A percentile compares a stretch with the other conserved stretches of the same genome.
Conservation (phyloP, 805 yeast species). For the Ogataea neopini region DNA sequence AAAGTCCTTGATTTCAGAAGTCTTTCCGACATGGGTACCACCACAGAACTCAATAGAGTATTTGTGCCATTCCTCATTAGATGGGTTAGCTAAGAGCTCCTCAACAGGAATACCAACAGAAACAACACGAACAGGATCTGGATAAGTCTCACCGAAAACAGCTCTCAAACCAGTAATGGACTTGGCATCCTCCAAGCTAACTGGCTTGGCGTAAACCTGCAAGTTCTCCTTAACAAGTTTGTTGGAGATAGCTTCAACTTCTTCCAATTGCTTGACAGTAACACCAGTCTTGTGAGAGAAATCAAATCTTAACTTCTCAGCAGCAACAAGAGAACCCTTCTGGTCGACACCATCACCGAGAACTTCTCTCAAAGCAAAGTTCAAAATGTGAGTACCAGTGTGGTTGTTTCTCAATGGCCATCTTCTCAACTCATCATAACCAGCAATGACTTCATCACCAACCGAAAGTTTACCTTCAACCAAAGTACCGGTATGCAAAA, state of each 20-base stretch:
- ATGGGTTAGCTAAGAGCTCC: slow-evolving; percentile 71
- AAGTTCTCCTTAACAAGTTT: slow-evolving; percentile 69
- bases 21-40: slow-evolving; percentile 94
- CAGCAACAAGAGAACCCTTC: slow-evolving; percentile 94
- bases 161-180: slow-evolving; percentile 88
- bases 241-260: slow-evolving; percentile 76
- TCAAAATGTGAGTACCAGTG: slow-evolving; percentile 95
- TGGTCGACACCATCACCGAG: slow-evolving; percentile 90
- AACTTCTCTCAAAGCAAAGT: slow-evolving; percentile 82
- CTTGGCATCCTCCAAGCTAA: slow-evolving; percentile 70
- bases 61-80: slow-evolving; percentile 70
- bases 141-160: slow-evolving; percentile 98
- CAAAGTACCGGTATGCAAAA: slow-evolving; percentile 87
- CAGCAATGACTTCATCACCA: slow-evolving; percentile 74
- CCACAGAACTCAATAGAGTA: slow-evolving; percentile 96
- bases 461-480: slow-evolving; percentile 73
- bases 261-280: slow-evolving; percentile 63
- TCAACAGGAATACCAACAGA: slow-evolving; percentile 91
- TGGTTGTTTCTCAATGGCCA: slow-evolving; percentile 97
- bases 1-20: slow-evolving; percentile 90
- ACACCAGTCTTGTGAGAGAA: slow-evolving; percentile 91
- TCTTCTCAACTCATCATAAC: slow-evolving; percentile 90
- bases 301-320: slow-evolving; percentile 94
- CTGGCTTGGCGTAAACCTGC: slow-evolving; percentile 81
- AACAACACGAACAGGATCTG: slow-evolving; percentile 98